Base-by-base conservation (phyloP, 192 early-diverging fungal genomes). In the Coemansia sp. region DNA sequence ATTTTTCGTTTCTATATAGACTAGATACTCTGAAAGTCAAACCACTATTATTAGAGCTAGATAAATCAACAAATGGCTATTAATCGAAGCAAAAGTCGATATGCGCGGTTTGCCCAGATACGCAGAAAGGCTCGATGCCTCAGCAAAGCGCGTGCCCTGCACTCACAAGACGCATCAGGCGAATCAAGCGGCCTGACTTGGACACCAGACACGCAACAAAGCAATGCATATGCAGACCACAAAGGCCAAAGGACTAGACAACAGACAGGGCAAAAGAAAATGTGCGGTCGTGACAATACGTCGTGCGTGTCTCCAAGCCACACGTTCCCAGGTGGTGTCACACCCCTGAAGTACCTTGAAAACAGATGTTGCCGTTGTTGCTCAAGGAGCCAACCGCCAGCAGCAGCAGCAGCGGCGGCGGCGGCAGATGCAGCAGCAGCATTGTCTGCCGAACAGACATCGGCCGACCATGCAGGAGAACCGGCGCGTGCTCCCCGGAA, bases 291-390 rank as follows among this genome's bases (percentile, higher is more conserved):
- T n/a, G 10, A 20, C 32, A 34, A 20, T 10, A 20, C 35, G 22
- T 19, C 55, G n/a, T 32, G 55, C 22, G 55, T 23, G 11, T 22
- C 32, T 36, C 55, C 32, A 56, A 56, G 55, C 55, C 55, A 56
- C 55, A 56, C 20, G 34, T 22, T 36, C 55, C 7, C 55, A 56
- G 39, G 39, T 3, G 34, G 20, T 39, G 34, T 39, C 55, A 56
- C 29, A 10, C 22, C 55, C n/a, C 22, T 39, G 19, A 22, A 3
- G 49, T 10, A 51, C 49, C 6, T 23, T 7, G 49, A 25, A 51
- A 51, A 51, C 24, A 16, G 6, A 51, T 51, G 49, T 22, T 51
- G 49, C 20, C 6, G 22, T 23, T 24, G 22, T 25, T 51, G 49
- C 20, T 51, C 49, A 27, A 51, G 19, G 22, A 51, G 16, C 49